Conservation (phyloP, 2,329 filamentous ascomycete genomes). For the Aciculosporium take region DNA sequence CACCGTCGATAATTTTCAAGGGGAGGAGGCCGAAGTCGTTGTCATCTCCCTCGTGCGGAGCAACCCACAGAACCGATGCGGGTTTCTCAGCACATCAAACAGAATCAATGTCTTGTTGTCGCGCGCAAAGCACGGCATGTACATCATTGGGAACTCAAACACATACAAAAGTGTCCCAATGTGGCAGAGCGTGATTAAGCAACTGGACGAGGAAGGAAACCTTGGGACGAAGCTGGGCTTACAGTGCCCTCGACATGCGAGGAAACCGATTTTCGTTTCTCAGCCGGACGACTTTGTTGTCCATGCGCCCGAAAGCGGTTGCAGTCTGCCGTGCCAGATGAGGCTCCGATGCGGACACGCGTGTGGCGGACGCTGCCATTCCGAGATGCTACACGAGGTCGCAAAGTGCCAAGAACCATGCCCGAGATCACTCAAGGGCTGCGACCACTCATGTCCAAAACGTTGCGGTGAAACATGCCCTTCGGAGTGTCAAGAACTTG, state of each 20-base stretch:
- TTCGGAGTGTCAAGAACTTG: neutral
- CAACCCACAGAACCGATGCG: constrained; percentile 42
- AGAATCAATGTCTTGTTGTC: constrained; percentile 56
- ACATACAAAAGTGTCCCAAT: constrained; percentile 44
- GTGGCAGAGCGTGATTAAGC: constrained; percentile 45
- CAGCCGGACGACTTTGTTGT: constrained; percentile 42
- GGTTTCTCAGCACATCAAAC: constrained; percentile 53
- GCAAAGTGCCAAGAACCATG: constrained; percentile 32
- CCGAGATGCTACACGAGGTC: constrained; percentile 30
- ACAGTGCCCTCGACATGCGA: constrained; percentile 45
- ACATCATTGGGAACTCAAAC: constrained; percentile 51
- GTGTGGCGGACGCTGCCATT: constrained; percentile 33
- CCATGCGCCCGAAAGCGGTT: constrained; percentile 49
- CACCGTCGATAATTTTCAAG: constrained; percentile 65
- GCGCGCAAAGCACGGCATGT: constrained; percentile 55
- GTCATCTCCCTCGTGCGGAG: constrained; percentile 58
- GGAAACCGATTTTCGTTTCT: constrained; percentile 33
- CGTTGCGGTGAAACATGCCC: neutral
- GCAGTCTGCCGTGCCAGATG: constrained; percentile 34
- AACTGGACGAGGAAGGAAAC: constrained; percentile 30
- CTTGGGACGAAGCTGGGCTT: constrained; percentile 39
- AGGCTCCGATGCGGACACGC: constrained; percentile 33
- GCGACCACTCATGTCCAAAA: constrained; percentile 16
- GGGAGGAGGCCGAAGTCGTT: constrained; percentile 59
- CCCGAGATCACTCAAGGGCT: constrained; percentile 25